These are phyloP conservation scores for Perkinsus marinus DNA, from an alignment of 169 alveolate species.

Conservation along the genomic window DNA sequence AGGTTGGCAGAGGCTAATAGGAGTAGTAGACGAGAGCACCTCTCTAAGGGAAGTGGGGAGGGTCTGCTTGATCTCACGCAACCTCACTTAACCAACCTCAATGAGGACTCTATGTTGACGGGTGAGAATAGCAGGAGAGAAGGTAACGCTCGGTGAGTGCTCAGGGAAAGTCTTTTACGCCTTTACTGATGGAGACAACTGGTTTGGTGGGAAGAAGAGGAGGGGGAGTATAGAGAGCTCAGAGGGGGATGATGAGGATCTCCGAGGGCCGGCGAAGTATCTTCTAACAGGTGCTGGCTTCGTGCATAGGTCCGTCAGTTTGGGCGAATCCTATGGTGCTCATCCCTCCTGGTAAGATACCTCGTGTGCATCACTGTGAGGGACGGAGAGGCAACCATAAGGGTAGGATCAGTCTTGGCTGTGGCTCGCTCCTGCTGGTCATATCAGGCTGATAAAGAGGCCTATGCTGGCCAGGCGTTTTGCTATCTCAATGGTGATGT, in stretches of 20 bases:
- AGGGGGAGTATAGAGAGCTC: slow-evolving; percentile 6
- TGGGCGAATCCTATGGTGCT: not conserved
- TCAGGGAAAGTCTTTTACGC: slow-evolving; percentile 36
- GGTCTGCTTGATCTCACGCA: slow-evolving; percentile 28
- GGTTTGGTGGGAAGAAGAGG: slow-evolving; percentile 52
- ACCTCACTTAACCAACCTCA: slow-evolving; percentile 53
- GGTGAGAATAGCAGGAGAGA: slow-evolving; percentile 5
- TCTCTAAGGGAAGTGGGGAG: slow-evolving; percentile 11
- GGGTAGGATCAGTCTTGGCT: not conserved
- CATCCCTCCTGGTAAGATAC: not conserved
- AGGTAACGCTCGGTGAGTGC: not conserved
- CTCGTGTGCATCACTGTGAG: not conserved
- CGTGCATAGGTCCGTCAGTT: not conserved
- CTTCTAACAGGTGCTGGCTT: not conserved
- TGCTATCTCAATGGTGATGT: slow-evolving; percentile 13
- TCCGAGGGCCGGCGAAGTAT: not conserved
- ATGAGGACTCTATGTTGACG: slow-evolving; percentile 72
- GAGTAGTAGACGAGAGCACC: not conserved
- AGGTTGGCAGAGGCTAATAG: slow-evolving; percentile 34
- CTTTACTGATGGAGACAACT: slow-evolving; percentile 35
- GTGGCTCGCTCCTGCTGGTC: not conserved
- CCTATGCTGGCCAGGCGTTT: not conserved
- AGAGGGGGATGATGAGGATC: not conserved
- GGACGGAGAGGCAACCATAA: not conserved
- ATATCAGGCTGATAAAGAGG: not conserved